A percentile compares a stretch with the other conserved stretches of the same genome.
Evolutionary conservation across 192 early-diverging fungal species (phyloP).

Genomic region (Phycomyces blakesleeanus): DNA sequence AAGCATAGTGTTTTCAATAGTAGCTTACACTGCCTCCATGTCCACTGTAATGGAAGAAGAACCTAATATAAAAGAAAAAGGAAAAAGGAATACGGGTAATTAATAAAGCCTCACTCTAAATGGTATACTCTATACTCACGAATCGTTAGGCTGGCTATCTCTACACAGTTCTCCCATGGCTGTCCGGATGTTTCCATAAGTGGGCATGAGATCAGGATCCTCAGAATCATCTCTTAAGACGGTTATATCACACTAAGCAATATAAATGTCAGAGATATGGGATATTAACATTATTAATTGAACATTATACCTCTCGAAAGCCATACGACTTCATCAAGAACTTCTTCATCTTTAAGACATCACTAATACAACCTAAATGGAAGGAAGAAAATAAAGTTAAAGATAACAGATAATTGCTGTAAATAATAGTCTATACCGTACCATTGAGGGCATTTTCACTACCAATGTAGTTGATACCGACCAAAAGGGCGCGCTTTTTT

Average conservation of each 20-base stretch:
- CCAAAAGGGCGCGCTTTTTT: conserved; percentile 77
- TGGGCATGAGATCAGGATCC: conserved; percentile 61
- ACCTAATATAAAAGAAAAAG: no score
- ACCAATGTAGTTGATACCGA: conserved; percentile 90
- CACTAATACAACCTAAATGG: conserved; percentile 74
- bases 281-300: not conserved
- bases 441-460: conserved; percentile 55
- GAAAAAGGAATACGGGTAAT: not conserved
- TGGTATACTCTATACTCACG: conserved; percentile 27
- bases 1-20: no score
- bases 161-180: conserved; percentile 75
- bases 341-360: conserved; percentile 72
- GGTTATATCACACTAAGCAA: conserved; percentile 51
- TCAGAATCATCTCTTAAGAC: conserved; percentile 75
- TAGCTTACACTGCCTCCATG: conserved; percentile 60
- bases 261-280: not conserved
- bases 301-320: conserved; percentile 42
- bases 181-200: conserved; percentile 64
- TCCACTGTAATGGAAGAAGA: conserved; percentile 81
- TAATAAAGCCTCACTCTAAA: not conserved
- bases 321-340: conserved; percentile 66
- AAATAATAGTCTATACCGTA: no score
- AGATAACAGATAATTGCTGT: no score
- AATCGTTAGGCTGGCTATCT: conserved; percentile 71
- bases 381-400: not conserved